These are phyloP conservation scores for Rubus parviflorus DNA, from an alignment of 306 rosid species.

Conservation along the genomic window DNA sequence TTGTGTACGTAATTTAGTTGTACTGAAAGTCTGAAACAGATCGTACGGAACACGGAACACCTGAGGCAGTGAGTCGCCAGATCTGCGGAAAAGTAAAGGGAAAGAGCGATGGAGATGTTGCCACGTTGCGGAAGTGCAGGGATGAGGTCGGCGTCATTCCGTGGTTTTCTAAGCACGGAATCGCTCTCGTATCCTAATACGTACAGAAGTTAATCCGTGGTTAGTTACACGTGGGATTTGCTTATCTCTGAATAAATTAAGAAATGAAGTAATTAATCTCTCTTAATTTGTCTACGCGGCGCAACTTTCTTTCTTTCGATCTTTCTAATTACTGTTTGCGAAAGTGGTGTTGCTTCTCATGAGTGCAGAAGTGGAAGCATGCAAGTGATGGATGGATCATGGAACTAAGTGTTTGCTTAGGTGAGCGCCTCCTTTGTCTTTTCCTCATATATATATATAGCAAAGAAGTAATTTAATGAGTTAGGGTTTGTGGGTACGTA, in stretches of 20 bases:
- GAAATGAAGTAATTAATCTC: background rate
- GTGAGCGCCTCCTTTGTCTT: background rate
- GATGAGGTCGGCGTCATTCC: background rate
- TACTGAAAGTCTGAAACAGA: background rate
- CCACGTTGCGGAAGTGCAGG: background rate
- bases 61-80: conserved; percentile 11
- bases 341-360: background rate
- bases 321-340: background rate
- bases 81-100: background rate
- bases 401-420: conserved; percentile 7
- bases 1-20: background rate
- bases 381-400: background rate
- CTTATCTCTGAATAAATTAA: background rate
- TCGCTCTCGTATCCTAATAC: background rate
- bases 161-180: conserved; percentile 8
- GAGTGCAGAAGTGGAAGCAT: conserved; percentile 13
- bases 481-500: too few relatives aligned
- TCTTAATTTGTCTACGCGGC: background rate
- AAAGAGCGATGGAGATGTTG: background rate
- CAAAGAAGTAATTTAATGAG: too few relatives aligned
- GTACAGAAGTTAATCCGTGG: background rate
- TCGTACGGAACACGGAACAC: conserved; percentile 19
- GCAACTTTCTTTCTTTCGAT: background rate
- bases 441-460: background rate
- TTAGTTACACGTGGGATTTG: background rate